phyloP scores from a whole-genome alignment of 2,329 filamentous ascomycete genomes.

The Pseudogymnoascus sp. region DNA sequence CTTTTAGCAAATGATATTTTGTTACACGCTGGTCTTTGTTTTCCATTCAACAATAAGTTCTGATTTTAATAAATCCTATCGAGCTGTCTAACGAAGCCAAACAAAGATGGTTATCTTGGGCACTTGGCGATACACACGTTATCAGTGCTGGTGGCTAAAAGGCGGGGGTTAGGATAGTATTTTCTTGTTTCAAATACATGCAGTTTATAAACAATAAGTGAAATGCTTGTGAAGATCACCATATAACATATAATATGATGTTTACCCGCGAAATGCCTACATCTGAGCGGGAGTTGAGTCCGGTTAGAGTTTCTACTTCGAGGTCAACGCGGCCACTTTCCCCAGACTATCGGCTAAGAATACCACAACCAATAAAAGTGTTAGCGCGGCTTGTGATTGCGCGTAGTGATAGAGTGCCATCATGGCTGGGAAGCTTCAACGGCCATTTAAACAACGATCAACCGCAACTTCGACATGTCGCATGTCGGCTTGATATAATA shows the following conservation, averaged over 20 bases:
- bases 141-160: neutral
- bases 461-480: conserved; percentile 8
- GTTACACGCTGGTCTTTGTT: neutral
- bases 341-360: conserved; percentile 8
- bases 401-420: conserved; percentile 6
- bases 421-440: conserved; percentile 4
- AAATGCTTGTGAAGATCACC: neutral
- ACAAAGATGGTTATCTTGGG: too few relatives aligned
- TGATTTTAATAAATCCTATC: neutral
- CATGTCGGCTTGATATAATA: conserved; percentile 7
- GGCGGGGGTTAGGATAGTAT: neutral
- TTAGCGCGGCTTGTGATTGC: conserved; percentile 9
- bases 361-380: conserved; percentile 6
- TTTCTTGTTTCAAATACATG: neutral
- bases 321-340: neutral
- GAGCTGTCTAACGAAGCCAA: neutral
- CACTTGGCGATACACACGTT: neutral
- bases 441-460: conserved; percentile 1
- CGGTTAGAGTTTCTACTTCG: conserved; percentile 2
- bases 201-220: neutral
- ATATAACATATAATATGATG: neutral
- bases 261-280: neutral
- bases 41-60: neutral
- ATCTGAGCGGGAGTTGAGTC: neutral
- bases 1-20: neutral